A percentile compares a stretch with the other conserved stretches of the same genome.
These are phyloP conservation scores for Pyropia haitanensis DNA, from an alignment of 23 red algal species.

Conservation along the genomic window DNA sequence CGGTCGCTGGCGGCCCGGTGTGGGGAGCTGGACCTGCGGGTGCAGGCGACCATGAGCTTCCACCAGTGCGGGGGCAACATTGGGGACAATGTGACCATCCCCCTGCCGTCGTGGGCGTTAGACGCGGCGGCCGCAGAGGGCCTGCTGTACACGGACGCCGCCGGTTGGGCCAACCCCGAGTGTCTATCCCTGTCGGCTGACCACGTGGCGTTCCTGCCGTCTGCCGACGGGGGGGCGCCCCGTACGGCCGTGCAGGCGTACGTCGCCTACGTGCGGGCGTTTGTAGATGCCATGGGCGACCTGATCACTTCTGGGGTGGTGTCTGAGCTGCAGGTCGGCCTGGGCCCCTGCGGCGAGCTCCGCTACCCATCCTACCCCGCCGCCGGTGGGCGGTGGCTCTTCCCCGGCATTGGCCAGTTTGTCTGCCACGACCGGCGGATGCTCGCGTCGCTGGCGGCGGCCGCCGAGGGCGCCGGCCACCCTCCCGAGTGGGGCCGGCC, in stretches of 20 bases:
- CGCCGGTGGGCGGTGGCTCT: conserved; percentile 29
- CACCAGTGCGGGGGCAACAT: conserved; percentile 75
- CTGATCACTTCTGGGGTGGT: conserved; percentile 15
- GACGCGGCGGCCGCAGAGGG: conserved; percentile 17
- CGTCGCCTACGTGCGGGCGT: conserved; percentile 35
- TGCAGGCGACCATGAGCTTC: conserved; percentile 49
- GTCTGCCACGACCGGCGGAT: conserved; percentile 59
- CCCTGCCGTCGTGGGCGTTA: conserved; percentile 59
- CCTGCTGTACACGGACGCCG: conserved; percentile 50
- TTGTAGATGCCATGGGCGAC: conserved; percentile 5
- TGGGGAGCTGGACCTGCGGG: conserved; percentile 10
- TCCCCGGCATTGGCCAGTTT: conserved; percentile 83
- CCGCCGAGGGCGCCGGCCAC: conserved; percentile 1
- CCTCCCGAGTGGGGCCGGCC: conserved; percentile 4
- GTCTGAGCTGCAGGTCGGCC: conserved; percentile 71
- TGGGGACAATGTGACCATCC: conserved; percentile 55
- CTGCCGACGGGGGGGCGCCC: not conserved
- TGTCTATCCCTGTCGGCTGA: conserved; percentile 61
- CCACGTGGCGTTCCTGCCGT: conserved; percentile 33
- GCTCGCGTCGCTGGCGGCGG: conserved; percentile 8
- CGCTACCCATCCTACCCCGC: conserved; percentile 77
- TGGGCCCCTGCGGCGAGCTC: conserved; percentile 79
- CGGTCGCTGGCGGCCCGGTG: conserved; percentile 13
- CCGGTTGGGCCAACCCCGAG: conserved; percentile 32
- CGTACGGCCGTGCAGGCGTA: conserved; percentile 72